Base-by-base conservation (phyloP, 805 yeast species). In the Yarrowia divulgata region DNA sequence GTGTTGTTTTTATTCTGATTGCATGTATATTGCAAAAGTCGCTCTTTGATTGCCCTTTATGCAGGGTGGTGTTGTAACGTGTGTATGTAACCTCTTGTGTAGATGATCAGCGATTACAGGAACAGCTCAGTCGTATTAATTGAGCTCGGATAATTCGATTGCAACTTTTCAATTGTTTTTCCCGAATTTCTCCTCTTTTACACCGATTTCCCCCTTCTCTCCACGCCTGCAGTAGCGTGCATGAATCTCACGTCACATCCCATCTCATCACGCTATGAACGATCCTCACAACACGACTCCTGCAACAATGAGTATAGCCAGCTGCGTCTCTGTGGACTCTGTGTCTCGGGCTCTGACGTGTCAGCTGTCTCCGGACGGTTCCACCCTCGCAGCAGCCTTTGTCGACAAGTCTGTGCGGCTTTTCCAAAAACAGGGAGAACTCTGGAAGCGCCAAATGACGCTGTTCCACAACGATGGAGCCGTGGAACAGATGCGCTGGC, bases 381-480 rank as follows among this genome's bases (percentile, higher is more conserved):
- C 29, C n/a, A 8, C n/a, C 34, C 23, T 60, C 5, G 66, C 66
- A 2, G 66, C 13, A 8, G 50, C 66, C 6, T 60, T 60, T 35
- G 40, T 45, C 34, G 66, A 60, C 66, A 45, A 43, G 13, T 43
- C 66, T 3, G 50, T 60, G 34, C 52, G 42, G 8, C 45, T 60
- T 2, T 60, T 60, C 29, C 8, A 23, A 9, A 32, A 29, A 55
- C 35, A 55, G 32, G 32, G 37, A 9, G 58, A 37, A 19, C 14
- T 8, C 3, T 58, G 64, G 64, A 29, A 29, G 2, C 49, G 64
- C 3, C 50, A 60, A 32, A 60, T 60, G 66, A 43, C 66, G 5
- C 18, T 60, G 9, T 45, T 18, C 18, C 66, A 60, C 50, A 60
- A 60, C 12, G 66, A 45, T 7, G 66, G 66, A 2, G 52, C 45